phyloP scores from a whole-genome alignment of 306 rosid genomes.

The Datisca glomerata region DNA sequence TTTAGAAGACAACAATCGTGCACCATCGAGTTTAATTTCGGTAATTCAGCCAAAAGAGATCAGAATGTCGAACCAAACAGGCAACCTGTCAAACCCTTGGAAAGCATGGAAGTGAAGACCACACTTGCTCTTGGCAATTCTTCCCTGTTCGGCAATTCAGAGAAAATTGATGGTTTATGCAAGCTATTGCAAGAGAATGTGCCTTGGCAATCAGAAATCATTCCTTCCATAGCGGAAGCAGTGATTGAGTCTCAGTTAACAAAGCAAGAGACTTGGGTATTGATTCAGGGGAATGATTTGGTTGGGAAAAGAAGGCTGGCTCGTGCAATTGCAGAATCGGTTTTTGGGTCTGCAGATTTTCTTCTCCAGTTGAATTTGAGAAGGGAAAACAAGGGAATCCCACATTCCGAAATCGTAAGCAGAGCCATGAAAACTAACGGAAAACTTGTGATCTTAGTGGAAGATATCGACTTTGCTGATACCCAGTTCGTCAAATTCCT shows the following conservation, averaged over 20 bases:
- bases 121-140: conserved; percentile 79
- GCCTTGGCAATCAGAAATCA: conserved; percentile 83
- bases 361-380: conserved; percentile 40
- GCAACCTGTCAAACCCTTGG: conserved; percentile 39
- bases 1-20: conserved; percentile 67
- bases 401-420: conserved; percentile 21
- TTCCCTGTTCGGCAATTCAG: conserved; percentile 43
- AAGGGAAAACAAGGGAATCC: conserved; percentile 17
- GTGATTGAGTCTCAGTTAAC: conserved; percentile 35
- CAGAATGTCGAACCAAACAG: conserved; percentile 32
- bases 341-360: conserved; percentile 50
- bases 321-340: conserved; percentile 55
- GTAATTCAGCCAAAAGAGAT: conserved; percentile 25
- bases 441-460: conserved; percentile 55
- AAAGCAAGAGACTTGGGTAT: conserved; percentile 47
- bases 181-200: conserved; percentile 74
- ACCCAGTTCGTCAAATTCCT: conserved; percentile 47
- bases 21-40: conserved; percentile 75
- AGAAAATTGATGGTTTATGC: conserved; percentile 40
- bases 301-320: conserved; percentile 70
- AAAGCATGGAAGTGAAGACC: conserved; percentile 55
- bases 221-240: conserved; percentile 61
- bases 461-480: conserved; percentile 59
- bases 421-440: conserved; percentile 41
- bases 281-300: conserved; percentile 63